Evolutionary conservation across 805 yeast genomes (phyloP).

Genomic region (Nakazawaea molendinolei): DNA sequence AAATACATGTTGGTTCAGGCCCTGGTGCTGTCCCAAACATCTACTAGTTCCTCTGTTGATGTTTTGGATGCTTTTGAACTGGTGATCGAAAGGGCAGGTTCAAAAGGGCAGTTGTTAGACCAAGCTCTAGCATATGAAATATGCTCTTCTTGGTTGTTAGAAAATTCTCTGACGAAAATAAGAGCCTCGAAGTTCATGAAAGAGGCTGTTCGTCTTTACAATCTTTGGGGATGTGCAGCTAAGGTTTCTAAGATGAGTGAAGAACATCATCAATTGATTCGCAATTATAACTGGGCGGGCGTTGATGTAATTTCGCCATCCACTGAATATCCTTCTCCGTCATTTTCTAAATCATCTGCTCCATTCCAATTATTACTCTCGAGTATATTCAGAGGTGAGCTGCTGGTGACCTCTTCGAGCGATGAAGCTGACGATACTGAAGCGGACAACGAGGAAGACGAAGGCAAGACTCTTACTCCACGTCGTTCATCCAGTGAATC

Average conservation of each 20-base stretch:
- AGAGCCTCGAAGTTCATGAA: constrained; percentile 31
- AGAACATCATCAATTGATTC: constrained; percentile 23
- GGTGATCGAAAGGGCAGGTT: constrained; percentile 33
- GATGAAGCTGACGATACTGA: constrained; percentile 14
- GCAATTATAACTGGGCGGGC: constrained; percentile 28
- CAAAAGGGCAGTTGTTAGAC: constrained; percentile 27
- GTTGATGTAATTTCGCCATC: constrained; percentile 13
- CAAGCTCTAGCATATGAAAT: constrained; percentile 33
- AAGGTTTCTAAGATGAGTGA: constrained; percentile 21
- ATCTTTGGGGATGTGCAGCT: constrained; percentile 22
- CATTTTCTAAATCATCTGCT: constrained; percentile 12
- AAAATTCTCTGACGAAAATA: constrained; percentile 19
- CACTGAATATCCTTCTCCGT: neutral
- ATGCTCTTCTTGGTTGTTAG: constrained; percentile 35
- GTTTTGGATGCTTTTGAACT: constrained; percentile 38
- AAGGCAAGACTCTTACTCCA: constrained; percentile 38
- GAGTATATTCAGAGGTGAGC: constrained; percentile 17
- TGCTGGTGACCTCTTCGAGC: constrained; percentile 5
- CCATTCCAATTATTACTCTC: constrained; percentile 24
- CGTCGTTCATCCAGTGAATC: constrained; percentile 29
- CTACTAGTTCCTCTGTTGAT: constrained; percentile 26
- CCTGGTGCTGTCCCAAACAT: constrained; percentile 17
- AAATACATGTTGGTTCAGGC: constrained; percentile 31
- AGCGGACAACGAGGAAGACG: constrained; percentile 28
- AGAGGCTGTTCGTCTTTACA: constrained; percentile 29